phyloP scores from a whole-genome alignment of 2,329 filamentous ascomycete genomes.

The Trichoderma aggressivum region DNA sequence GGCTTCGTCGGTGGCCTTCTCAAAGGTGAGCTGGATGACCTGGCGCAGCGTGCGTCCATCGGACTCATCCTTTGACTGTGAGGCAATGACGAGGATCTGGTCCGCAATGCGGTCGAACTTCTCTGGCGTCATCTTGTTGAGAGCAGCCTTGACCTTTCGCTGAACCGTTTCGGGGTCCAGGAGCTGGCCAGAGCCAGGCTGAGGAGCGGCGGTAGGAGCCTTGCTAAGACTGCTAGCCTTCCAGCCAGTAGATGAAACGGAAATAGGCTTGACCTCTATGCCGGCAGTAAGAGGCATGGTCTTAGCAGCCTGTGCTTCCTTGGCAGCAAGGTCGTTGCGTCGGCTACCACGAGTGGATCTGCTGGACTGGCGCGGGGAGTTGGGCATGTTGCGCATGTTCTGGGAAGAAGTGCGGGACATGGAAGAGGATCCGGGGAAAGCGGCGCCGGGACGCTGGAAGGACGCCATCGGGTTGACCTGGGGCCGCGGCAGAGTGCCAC shows the following conservation, averaged over 20 bases:
- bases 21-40: slow-evolving; percentile 97
- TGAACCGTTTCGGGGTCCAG: slow-evolving; percentile 92
- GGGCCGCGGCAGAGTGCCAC: slow-evolving; percentile 47
- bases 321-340: slow-evolving; percentile 51
- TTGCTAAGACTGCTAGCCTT: slow-evolving; percentile 72
- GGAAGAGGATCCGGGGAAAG: slow-evolving; percentile 58
- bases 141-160: slow-evolving; percentile 94
- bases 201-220: slow-evolving; percentile 23
- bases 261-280: slow-evolving; percentile 76
- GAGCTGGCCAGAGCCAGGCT: slow-evolving; percentile 45
- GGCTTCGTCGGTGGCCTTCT: slow-evolving; percentile 97
- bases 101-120: slow-evolving; percentile 96
- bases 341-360: slow-evolving; percentile 63
- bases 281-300: slow-evolving; percentile 88
- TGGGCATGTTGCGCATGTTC: slow-evolving; percentile 61
- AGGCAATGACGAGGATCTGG: slow-evolving; percentile 88
- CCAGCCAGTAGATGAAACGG: slow-evolving; percentile 74
- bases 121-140: slow-evolving; percentile 99
- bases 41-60: slow-evolving; percentile 94
- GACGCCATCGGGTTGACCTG: slow-evolving; percentile 41
- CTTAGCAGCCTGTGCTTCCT: slow-evolving; percentile 72
- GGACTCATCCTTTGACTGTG: slow-evolving; percentile 90
- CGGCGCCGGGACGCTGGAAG: slow-evolving; percentile 47
- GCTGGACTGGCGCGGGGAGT: slow-evolving; percentile 68
- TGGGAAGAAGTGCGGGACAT: slow-evolving; percentile 66